A percentile compares a stretch with the other conserved stretches of the same genome.
Evolutionary conservation across 192 early-diverging fungal species (phyloP).

Genomic region (Coemansia javaensis): DNA sequence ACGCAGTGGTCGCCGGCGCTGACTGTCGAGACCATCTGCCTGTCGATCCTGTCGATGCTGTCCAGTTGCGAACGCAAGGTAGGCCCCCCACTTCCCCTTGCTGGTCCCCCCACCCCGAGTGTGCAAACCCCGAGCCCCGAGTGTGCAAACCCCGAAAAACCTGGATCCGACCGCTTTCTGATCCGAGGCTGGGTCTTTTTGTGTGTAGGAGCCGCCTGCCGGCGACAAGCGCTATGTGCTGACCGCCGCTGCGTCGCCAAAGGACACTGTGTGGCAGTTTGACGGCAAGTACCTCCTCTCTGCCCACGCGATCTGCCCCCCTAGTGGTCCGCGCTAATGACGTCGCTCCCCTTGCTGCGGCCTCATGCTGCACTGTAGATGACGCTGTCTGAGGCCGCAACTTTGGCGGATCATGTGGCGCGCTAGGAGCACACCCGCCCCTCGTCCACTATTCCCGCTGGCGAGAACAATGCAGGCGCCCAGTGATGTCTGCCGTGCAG

Average conservation of each 20-base stretch:
- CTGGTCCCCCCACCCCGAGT: neutral
- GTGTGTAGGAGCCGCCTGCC: slow-evolving; percentile 19
- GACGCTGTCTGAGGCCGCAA: slow-evolving; percentile 12
- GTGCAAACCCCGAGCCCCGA: too few relatives aligned
- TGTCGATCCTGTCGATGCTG: slow-evolving; percentile 91
- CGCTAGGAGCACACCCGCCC: too few relatives aligned
- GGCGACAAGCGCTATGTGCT: slow-evolving; percentile 17
- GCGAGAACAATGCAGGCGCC: too few relatives aligned
- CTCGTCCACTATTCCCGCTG: too few relatives aligned
- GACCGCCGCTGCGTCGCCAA: slow-evolving; percentile 18
- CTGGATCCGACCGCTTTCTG: too few relatives aligned
- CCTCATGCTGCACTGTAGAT: slow-evolving; percentile 12
- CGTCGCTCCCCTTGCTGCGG: neutral
- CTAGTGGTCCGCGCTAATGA: neutral
- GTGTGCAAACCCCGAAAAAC: too few relatives aligned
- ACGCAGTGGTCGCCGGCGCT: slow-evolving; percentile 92
- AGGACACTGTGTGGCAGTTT: slow-evolving; percentile 25
- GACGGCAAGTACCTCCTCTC: slow-evolving; percentile 13
- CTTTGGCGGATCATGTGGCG: too few relatives aligned
- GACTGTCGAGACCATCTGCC: slow-evolving; percentile 78
- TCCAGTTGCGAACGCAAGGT: slow-evolving; percentile 78
- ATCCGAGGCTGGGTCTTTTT: neutral
- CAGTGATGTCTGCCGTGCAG: too few relatives aligned
- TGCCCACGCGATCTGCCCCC: too few relatives aligned
- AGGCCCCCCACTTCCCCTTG: slow-evolving; percentile 8